These are phyloP conservation scores for Phytophthora litchii DNA, from an alignment of 352 stramenopile species.

Conservation along the genomic window DNA sequence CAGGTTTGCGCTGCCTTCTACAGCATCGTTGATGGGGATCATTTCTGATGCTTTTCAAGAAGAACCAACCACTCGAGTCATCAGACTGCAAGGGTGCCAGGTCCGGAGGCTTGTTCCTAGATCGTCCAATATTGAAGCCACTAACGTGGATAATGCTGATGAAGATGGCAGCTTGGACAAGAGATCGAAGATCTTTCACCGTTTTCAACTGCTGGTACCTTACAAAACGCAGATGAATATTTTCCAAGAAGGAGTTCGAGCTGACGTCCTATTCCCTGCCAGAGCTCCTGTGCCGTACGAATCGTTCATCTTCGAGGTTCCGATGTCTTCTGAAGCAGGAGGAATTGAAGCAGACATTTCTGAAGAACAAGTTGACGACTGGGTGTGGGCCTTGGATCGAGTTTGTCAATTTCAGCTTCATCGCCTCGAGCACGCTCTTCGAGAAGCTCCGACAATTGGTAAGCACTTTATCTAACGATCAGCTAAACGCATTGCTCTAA, in stretches of 20 bases:
- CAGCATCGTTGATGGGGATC: slow-evolving; percentile 54
- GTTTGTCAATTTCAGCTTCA: slow-evolving; percentile 59
- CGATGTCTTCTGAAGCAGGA: slow-evolving; percentile 2
- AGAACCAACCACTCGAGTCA: slow-evolving; percentile 29
- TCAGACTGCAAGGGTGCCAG: slow-evolving; percentile 62
- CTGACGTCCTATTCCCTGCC: slow-evolving; percentile 10
- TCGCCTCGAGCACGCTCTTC: slow-evolving; percentile 48
- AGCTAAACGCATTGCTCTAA: not conserved
- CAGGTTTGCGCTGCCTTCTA: slow-evolving; percentile 51
- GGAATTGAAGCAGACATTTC: slow-evolving; percentile 6
- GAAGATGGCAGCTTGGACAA: not conserved
- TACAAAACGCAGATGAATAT: slow-evolving; percentile 26
- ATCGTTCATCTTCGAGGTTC: slow-evolving; percentile 49
- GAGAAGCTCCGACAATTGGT: slow-evolving; percentile 31
- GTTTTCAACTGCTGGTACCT: slow-evolving; percentile 52
- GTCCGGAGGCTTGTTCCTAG: slow-evolving; percentile 36
- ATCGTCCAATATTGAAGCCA: slow-evolving; percentile 9
- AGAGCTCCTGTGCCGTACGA: slow-evolving; percentile 32
- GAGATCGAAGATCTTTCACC: slow-evolving; percentile 11
- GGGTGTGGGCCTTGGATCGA: slow-evolving; percentile 41
- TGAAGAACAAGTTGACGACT: slow-evolving; percentile 30
- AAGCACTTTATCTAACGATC: not conserved
- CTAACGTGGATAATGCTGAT: not conserved
- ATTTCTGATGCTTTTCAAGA: slow-evolving; percentile 54
- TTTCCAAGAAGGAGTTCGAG: slow-evolving; percentile 1